Evolutionary conservation across 2,329 filamentous ascomycete genomes (phyloP).

Genomic region (Alternaria viburni): DNA sequence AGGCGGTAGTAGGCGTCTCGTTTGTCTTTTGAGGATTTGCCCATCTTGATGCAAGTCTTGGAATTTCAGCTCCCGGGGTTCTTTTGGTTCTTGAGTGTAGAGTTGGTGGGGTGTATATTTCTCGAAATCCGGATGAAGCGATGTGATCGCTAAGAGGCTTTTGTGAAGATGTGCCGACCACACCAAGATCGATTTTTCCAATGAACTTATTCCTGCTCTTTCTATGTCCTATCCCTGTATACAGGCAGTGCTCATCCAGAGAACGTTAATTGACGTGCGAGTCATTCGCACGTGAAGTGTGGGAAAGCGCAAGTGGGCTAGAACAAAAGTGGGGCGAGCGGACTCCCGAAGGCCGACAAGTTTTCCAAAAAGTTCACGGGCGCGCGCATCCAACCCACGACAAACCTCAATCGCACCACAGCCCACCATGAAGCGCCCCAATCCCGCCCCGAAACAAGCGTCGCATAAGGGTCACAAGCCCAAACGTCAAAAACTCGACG

Average conservation of each 20-base stretch:
- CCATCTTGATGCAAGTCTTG: no score
- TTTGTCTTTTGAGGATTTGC: constrained; percentile 98
- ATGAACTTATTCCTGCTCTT: not conserved
- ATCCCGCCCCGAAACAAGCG: constrained; percentile 49
- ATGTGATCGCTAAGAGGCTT: not conserved
- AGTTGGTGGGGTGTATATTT: not conserved
- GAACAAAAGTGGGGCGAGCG: constrained; percentile 23
- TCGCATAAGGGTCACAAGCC: constrained; percentile 51
- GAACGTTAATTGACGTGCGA: constrained; percentile 3
- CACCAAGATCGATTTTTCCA: not conserved
- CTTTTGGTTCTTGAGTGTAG: not conserved
- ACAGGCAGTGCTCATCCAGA: no score
- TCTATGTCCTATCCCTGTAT: not conserved
- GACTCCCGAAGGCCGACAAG: constrained; percentile 34
- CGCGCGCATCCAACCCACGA: not conserved
- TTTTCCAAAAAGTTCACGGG: constrained; percentile 26
- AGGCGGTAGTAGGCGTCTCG: constrained; percentile 97
- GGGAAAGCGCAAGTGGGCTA: constrained; percentile 29
- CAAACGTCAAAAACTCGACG: constrained; percentile 37
- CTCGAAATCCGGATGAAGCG: not conserved
- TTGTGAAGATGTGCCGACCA: fast-evolving
- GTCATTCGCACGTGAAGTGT: constrained; percentile 28
- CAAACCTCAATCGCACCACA: constrained; percentile 2
- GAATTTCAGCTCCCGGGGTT: no score
- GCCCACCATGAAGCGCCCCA: constrained; percentile 46